Evolutionary conservation across 768 basidiomycete genomes (phyloP).

Genomic region (Trametes sanguinea): DNA sequence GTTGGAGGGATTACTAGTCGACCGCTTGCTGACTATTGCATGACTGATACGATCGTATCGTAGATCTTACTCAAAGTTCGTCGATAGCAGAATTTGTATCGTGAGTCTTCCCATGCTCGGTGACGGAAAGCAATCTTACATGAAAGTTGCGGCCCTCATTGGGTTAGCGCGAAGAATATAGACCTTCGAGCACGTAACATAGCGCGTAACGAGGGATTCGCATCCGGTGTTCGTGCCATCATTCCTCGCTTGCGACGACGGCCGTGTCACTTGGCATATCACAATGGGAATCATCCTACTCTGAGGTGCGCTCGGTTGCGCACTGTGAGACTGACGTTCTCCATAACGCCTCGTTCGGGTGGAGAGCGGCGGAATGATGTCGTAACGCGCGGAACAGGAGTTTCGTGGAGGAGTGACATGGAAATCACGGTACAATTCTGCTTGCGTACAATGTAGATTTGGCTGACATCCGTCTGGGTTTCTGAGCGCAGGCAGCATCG

Average conservation of each 20-base stretch:
- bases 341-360: too few species aligned
- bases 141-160: background rate
- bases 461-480: too few species aligned
- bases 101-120: background rate
- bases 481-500: too few species aligned
- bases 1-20: too few species aligned
- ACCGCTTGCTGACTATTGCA: too few species aligned
- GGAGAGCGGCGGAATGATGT: background rate
- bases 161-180: conserved; percentile 2
- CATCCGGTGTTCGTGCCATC: background rate
- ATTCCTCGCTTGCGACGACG: background rate
- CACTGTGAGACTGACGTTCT: background rate
- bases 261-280: background rate
- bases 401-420: too few species aligned
- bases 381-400: background rate
- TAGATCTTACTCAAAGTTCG: conserved; percentile 1
- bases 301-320: background rate
- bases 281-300: background rate
- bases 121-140: background rate
- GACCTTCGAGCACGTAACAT: background rate
- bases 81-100: background rate
- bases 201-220: background rate
- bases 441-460: too few species aligned
- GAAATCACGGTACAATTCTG: too few species aligned
- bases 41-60: too few species aligned